These are phyloP conservation scores for Medicago ruthenica DNA, from an alignment of 306 rosid genomes.

Conservation along the genomic window DNA sequence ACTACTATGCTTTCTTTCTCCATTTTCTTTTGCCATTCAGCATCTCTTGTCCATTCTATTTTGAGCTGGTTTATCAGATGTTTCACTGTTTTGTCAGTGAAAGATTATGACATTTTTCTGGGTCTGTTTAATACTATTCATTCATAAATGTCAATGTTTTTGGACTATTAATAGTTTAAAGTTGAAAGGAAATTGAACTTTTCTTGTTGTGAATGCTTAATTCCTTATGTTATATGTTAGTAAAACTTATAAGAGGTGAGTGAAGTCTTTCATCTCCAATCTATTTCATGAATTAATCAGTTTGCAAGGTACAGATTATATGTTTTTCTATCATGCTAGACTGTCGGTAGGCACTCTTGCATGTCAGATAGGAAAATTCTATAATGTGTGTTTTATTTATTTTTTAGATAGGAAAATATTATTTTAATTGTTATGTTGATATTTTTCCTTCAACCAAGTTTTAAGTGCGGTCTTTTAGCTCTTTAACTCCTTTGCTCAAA, in stretches of 20 bases:
- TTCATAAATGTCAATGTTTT: conserved; percentile 27
- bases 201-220: conserved; percentile 9
- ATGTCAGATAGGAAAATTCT: conserved; percentile 31
- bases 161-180: conserved; percentile 25
- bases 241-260: not conserved
- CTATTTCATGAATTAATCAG: conserved; percentile 25
- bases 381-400: not conserved
- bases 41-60: conserved; percentile 3
- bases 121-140: conserved; percentile 32
- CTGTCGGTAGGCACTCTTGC: conserved; percentile 23
- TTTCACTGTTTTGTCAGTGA: conserved; percentile 39
- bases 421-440: too few relatives aligned
- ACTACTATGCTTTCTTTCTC: conserved; percentile 14
- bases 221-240: not conserved
- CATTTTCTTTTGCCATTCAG: conserved; percentile 33
- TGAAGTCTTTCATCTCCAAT: not conserved
- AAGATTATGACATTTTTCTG: conserved; percentile 21
- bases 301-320: conserved; percentile 1
- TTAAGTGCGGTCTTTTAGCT: too few relatives aligned
- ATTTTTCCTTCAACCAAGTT: too few relatives aligned
- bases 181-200: conserved; percentile 33
- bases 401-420: not conserved
- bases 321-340: conserved; percentile 30
- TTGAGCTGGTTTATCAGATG: conserved; percentile 28
- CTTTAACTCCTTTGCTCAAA: too few relatives aligned